phyloP scores from a whole-genome alignment of 2,329 filamentous ascomycete species.

The Hymenoscyphus fraxineus region DNA sequence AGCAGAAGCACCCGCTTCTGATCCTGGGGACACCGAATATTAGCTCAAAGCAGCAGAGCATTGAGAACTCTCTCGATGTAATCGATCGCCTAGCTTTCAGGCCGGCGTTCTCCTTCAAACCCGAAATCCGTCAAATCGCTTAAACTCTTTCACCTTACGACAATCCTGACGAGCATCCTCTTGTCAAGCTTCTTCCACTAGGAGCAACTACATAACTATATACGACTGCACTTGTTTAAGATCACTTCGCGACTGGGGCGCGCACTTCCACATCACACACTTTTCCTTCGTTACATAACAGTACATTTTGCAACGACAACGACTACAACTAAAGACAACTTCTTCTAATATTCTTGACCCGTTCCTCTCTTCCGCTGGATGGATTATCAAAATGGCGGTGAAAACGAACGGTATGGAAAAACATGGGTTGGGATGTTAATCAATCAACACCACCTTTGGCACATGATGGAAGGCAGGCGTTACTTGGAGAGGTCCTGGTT shows the following conservation, averaged over 20 bases:
- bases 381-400: slow-evolving; percentile 14
- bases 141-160: slow-evolving; percentile 8
- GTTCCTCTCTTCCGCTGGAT: slow-evolving; percentile 19
- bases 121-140: slow-evolving; percentile 17
- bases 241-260: slow-evolving; percentile 25
- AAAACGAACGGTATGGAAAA: slow-evolving; percentile 5
- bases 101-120: slow-evolving; percentile 22
- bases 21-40: slow-evolving; percentile 35
- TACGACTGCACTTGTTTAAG: slow-evolving; percentile 12
- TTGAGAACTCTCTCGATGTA: slow-evolving; percentile 17
- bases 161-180: slow-evolving; percentile 17
- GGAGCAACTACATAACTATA: slow-evolving; percentile 5
- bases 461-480: slow-evolving; percentile 7
- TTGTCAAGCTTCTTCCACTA: slow-evolving; percentile 12
- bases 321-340: slow-evolving; percentile 5
- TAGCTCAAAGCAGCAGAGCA: slow-evolving; percentile 25
- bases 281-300: slow-evolving; percentile 11
- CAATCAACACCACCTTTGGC: slow-evolving; percentile 2
- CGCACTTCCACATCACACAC: slow-evolving; percentile 16
- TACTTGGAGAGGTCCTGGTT: slow-evolving; percentile 1
- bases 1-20: slow-evolving; percentile 35
- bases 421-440: slow-evolving; percentile 2
- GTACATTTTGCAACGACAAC: background rate
- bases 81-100: slow-evolving; percentile 19
- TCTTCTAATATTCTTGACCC: background rate